Evolutionary conservation across 345 rosid species (phyloP).

Genomic region (Tarenaya hassleriana): DNA sequence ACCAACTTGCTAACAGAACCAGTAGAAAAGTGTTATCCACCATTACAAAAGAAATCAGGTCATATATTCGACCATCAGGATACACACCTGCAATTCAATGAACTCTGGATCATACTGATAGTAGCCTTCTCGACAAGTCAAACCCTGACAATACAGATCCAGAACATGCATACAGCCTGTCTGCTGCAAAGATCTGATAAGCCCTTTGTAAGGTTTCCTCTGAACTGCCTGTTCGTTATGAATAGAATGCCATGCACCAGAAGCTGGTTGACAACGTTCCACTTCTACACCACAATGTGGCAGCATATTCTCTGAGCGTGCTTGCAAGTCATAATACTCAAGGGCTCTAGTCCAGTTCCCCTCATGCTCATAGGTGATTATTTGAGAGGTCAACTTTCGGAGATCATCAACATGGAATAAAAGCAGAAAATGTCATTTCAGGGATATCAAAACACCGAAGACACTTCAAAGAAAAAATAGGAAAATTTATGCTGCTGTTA

Average conservation of each 20-base stretch:
- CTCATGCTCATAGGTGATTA: constrained; percentile 89
- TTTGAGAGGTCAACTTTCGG: constrained; percentile 73
- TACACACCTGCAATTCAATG: constrained; percentile 76
- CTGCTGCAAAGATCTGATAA: constrained; percentile 87
- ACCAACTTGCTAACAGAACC: constrained; percentile 2
- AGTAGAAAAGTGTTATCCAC: background rate
- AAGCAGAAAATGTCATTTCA: constrained; percentile 19
- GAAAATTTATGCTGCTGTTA: no score
- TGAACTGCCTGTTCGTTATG: constrained; percentile 40
- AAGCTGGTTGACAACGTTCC: constrained; percentile 28
- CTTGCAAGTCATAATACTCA: constrained; percentile 89
- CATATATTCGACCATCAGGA: constrained; percentile 10
- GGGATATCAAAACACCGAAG: constrained; percentile 15
- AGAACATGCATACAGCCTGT: constrained; percentile 84
- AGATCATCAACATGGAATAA: constrained; percentile 26
- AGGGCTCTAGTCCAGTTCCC: constrained; percentile 96
- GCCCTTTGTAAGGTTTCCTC: constrained; percentile 76
- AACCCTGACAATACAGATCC: constrained; percentile 81
- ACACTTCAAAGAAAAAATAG: constrained; percentile 4
- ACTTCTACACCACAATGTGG: constrained; percentile 27
- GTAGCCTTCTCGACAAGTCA: constrained; percentile 60
- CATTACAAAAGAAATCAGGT: background rate
- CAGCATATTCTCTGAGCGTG: constrained; percentile 49
- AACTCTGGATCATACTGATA: constrained; percentile 74
- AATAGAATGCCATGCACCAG: constrained; percentile 29